These are phyloP conservation scores for Priceomyces castillae DNA, from an alignment of 805 yeast species.

Conservation along the genomic window DNA sequence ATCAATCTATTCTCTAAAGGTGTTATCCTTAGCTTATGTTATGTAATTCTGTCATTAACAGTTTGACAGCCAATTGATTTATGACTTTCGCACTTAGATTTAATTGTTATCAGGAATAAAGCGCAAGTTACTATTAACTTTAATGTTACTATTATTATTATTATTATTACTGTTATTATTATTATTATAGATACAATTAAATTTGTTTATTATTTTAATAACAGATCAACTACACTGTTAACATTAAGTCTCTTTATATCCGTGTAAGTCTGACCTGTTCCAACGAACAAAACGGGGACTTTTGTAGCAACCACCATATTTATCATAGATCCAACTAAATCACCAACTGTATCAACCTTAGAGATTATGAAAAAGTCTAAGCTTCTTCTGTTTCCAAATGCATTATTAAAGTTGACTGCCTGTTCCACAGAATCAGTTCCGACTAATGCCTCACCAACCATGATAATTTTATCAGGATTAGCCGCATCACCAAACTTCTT, in stretches of 20 bases:
- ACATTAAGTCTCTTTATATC: conserved; percentile 88
- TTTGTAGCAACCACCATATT: conserved; percentile 96
- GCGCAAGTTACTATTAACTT: conserved; percentile 28
- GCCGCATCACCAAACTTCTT: conserved; percentile 95
- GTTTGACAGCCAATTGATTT: too few relatives aligned
- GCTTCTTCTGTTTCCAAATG: conserved; percentile 79
- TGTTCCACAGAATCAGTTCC: conserved; percentile 97
- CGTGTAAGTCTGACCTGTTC: conserved; percentile 95
- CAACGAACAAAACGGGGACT: conserved; percentile 92
- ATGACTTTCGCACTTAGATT: too few relatives aligned
- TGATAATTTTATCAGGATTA: conserved; percentile 90
- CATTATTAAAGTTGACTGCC: conserved; percentile 88
- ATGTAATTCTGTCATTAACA: too few relatives aligned
- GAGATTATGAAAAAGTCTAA: conserved; percentile 90
- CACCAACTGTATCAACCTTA: conserved; percentile 97
- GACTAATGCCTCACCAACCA: conserved; percentile 98
- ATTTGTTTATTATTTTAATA: conserved; percentile 50
- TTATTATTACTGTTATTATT: too few relatives aligned
- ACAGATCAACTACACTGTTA: conserved; percentile 84
- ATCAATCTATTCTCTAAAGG: too few relatives aligned
- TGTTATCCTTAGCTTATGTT: too few relatives aligned
- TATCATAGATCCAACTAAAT: conserved; percentile 92
- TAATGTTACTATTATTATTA: too few relatives aligned
- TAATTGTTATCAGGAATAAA: too few relatives aligned
- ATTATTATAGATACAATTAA: too few relatives aligned